Evolutionary conservation across 2,329 filamentous ascomycete genomes (phyloP).

Genomic region (Aureobasidium namibiae): DNA sequence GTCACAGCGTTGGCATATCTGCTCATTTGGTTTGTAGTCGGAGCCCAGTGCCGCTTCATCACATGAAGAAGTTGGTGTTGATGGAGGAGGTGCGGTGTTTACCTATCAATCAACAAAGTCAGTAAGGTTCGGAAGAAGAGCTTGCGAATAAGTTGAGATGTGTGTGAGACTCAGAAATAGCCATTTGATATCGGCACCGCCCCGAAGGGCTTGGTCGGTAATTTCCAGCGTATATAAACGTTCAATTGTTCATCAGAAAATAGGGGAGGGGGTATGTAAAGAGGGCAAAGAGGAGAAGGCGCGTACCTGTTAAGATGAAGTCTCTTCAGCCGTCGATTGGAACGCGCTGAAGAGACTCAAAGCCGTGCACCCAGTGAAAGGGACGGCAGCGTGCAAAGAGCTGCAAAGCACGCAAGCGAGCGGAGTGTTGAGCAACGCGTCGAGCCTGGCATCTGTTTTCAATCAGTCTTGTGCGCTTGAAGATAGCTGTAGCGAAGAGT

Average conservation of each 20-base stretch:
- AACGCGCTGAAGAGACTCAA: background rate
- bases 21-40: slow-evolving; percentile 17
- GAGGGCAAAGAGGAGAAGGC: background rate
- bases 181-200: slow-evolving; percentile 76
- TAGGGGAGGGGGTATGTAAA: background rate
- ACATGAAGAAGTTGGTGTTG: slow-evolving; percentile 5
- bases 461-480: background rate
- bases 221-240: slow-evolving; percentile 79
- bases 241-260: slow-evolving; percentile 45
- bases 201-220: slow-evolving; percentile 74
- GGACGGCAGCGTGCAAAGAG: background rate
- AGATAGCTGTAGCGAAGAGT: background rate
- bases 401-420: background rate
- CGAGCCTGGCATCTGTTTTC: background rate
- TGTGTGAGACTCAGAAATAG: slow-evolving; percentile 62
- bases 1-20: slow-evolving; percentile 27
- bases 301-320: background rate
- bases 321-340: background rate
- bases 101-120: slow-evolving; percentile 14
- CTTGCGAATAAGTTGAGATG: slow-evolving; percentile 5
- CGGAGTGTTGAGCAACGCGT: slow-evolving; percentile 1
- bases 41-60: slow-evolving; percentile 22
- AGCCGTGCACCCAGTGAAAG: slow-evolving; percentile 4
- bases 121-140: background rate
- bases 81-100: background rate